Conservation (phyloP, 2,329 filamentous ascomycete species). For the Apiospora saccharicola region DNA sequence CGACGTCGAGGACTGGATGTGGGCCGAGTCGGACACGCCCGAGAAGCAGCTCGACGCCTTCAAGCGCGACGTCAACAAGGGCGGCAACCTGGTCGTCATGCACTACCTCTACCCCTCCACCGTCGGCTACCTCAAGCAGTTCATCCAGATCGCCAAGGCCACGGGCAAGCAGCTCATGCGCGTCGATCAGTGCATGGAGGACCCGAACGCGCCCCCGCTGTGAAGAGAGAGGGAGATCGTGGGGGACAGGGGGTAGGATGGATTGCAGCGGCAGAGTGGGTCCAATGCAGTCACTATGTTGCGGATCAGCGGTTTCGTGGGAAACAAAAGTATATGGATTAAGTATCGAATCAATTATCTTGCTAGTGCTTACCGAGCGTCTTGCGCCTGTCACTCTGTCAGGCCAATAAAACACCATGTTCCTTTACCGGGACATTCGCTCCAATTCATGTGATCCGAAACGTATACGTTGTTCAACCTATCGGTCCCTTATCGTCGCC, state of each 20-base stretch:
- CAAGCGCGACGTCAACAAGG: slow-evolving; percentile 65
- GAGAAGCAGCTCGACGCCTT: slow-evolving; percentile 73
- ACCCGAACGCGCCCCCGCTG: slow-evolving; percentile 59
- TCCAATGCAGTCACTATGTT: neutral
- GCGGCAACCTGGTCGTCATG: slow-evolving; percentile 71
- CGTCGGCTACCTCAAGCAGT: slow-evolving; percentile 68
- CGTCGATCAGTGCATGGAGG: slow-evolving; percentile 71
- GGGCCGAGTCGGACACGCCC: slow-evolving; percentile 67
- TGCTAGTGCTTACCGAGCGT: neutral
- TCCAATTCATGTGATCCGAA: neutral
- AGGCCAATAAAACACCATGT: neutral
- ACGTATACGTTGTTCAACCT: neutral
- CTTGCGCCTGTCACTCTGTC: neutral
- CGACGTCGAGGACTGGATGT: slow-evolving; percentile 75
- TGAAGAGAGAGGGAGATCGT: neutral
- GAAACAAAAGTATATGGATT: neutral
- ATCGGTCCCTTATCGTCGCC: neutral
- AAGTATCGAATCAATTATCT: neutral
- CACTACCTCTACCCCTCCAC: slow-evolving; percentile 73
- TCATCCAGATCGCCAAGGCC: slow-evolving; percentile 69
- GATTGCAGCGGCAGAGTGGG: neutral
- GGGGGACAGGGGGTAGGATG: neutral
- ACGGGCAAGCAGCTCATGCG: slow-evolving; percentile 72
- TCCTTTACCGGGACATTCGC: neutral
- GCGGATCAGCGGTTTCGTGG: neutral